phyloP scores from a whole-genome alignment of 768 basidiomycete genomes.

The Panaeolus cyanescens region DNA sequence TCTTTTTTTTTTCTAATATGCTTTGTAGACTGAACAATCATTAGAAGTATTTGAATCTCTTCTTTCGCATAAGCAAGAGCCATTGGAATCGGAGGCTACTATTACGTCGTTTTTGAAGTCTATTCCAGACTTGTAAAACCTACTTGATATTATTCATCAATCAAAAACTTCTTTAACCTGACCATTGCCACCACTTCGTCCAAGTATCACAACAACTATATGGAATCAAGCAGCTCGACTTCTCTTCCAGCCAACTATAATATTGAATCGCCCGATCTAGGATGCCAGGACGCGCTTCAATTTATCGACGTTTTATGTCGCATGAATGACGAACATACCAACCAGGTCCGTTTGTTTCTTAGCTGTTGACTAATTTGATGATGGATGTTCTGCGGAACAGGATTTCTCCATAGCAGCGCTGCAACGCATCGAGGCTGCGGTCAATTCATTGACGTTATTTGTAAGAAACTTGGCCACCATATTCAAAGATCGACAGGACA shows the following conservation, averaged over 20 bases:
- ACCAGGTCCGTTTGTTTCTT: background rate
- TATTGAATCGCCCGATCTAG: too few relatives aligned
- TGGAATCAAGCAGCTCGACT: conserved; percentile 44
- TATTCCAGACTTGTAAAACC: conserved; percentile 51
- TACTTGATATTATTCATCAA: background rate
- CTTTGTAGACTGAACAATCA: conserved; percentile 57
- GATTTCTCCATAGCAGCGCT: background rate
- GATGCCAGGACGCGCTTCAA: too few relatives aligned
- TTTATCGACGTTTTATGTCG: background rate
- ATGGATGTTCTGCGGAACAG: background rate
- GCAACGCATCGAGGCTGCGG: background rate
- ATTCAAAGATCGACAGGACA: background rate
- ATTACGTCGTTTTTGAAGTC: conserved; percentile 58
- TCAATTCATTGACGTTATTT: background rate
- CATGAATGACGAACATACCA: background rate
- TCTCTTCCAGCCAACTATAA: background rate
- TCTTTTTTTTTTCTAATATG: conserved; percentile 3
- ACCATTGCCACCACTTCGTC: conserved; percentile 11
- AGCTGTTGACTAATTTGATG: background rate
- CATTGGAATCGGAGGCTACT: conserved; percentile 55
- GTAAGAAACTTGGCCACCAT: background rate
- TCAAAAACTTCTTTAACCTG: background rate
- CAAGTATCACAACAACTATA: conserved; percentile 40
- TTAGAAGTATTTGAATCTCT: conserved; percentile 58
- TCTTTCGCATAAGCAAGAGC: conserved; percentile 57